A percentile compares a stretch with the other conserved stretches of the same genome.
These are phyloP conservation scores for Xylariales sp. DNA, from an alignment of 2,329 filamentous ascomycete genomes.

Conservation along the genomic window DNA sequence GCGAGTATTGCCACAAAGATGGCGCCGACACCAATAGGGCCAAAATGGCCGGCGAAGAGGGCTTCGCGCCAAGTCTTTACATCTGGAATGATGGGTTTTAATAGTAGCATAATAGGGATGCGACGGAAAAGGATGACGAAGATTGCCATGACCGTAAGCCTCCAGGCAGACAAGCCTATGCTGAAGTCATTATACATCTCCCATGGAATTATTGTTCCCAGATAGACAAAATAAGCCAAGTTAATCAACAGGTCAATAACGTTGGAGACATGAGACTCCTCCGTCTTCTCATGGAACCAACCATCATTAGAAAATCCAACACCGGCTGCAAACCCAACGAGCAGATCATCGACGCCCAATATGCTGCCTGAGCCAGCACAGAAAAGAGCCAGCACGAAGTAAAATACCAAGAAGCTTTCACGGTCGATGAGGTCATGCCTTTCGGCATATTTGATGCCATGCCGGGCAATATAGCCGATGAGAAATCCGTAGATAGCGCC, in stretches of 20 bases:
- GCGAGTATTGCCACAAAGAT: constrained; percentile 96
- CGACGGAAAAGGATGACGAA: constrained; percentile 95
- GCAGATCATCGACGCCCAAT: constrained; percentile 89
- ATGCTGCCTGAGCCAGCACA: constrained; percentile 94
- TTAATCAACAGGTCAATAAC: constrained; percentile 98
- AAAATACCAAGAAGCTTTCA: constrained; percentile 98
- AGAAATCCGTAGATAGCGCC: constrained; percentile 88
- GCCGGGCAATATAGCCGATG: constrained; percentile 89
- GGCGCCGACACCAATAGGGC: constrained; percentile 95
- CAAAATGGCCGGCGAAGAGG: constrained; percentile 96
- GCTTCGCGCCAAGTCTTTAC: constrained; percentile 99
- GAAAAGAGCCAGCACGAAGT: constrained; percentile 96
- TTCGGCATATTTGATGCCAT: constrained; percentile 90
- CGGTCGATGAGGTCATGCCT: constrained; percentile 87
- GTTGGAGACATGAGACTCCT: constrained; percentile 98
- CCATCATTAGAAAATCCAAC: constrained; percentile 99
- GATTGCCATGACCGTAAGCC: constrained; percentile 91
- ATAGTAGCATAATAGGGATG: constrained; percentile 89
- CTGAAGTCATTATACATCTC: constrained; percentile 82
- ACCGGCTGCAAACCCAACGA: constrained; percentile 93
- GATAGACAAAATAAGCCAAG: constrained; percentile 97
- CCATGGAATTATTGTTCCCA: constrained; percentile 98
- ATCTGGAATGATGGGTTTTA: constrained; percentile 95
- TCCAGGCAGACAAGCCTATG: constrained; percentile 85
- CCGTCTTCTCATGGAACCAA: constrained; percentile 98